Percentiles rank a stretch among this genome's conserved stretches.
Evolutionary conservation across 352 stramenopile genomes (phyloP).

Genomic region (Nothophytophthora sp.): DNA sequence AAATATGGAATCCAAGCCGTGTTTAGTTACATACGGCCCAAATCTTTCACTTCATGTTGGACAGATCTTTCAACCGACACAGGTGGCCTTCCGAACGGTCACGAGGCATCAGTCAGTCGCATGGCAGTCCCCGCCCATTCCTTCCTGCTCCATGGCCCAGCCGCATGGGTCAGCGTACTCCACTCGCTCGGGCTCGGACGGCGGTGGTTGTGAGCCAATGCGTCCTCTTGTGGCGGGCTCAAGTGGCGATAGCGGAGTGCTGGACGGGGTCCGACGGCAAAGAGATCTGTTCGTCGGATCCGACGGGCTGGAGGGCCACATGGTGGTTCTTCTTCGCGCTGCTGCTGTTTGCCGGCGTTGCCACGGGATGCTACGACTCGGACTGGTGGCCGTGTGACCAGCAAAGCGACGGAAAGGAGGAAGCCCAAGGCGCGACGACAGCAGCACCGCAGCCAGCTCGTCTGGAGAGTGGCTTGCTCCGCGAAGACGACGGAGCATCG

Average conservation of each 20-base stretch:
- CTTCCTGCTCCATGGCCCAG: too few species aligned
- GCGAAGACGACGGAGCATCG: conserved; percentile 7
- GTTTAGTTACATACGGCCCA: too few species aligned
- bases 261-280: conserved; percentile 55
- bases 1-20: too few species aligned
- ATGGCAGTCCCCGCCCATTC: too few species aligned
- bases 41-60: too few species aligned
- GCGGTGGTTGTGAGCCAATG: conserved; percentile 5
- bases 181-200: background rate
- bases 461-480: conserved; percentile 9
- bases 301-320: conserved; percentile 39
- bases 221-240: conserved; percentile 7
- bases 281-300: conserved; percentile 57
- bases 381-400: conserved; percentile 19
- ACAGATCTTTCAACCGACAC: too few species aligned
- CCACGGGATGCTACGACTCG: conserved; percentile 38
- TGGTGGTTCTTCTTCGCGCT: conserved; percentile 78
- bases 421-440: conserved; percentile 13
- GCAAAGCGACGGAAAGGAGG: background rate
- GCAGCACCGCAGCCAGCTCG: background rate
- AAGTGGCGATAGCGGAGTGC: conserved; percentile 42
- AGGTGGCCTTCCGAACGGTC: too few species aligned
- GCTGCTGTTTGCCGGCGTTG: conserved; percentile 37
- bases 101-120: too few species aligned
- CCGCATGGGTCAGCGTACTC: background rate